Conservation (phyloP, 352 stramenopile species). For the Phytophthora crassamura region DNA sequence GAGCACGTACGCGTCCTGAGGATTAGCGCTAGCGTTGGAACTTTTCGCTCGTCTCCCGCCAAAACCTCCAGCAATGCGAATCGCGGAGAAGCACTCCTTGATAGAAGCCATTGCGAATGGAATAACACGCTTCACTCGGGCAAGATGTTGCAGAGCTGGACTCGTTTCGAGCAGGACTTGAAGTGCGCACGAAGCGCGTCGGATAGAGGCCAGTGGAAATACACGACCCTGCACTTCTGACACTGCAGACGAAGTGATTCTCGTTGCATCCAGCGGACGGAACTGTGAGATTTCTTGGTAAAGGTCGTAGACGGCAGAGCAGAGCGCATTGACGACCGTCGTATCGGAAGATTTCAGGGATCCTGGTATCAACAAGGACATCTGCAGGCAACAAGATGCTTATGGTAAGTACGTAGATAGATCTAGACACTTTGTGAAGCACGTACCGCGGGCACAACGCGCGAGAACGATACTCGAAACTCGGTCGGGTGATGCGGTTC, state of each 20-base stretch:
- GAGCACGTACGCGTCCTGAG: slow-evolving; percentile 41
- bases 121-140: slow-evolving; percentile 47
- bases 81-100: slow-evolving; percentile 52
- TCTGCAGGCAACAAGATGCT: slow-evolving; percentile 14
- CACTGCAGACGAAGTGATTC: not conserved
- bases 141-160: slow-evolving; percentile 29
- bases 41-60: slow-evolving; percentile 33
- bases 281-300: slow-evolving; percentile 40
- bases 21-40: slow-evolving; percentile 13
- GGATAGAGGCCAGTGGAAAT: slow-evolving; percentile 29
- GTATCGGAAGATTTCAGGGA: slow-evolving; percentile 22
- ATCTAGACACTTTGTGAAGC: not conserved
- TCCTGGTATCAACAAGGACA: slow-evolving; percentile 30
- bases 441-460: slow-evolving; percentile 45
- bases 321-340: slow-evolving; percentile 30
- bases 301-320: slow-evolving; percentile 49
- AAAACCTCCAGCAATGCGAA: slow-evolving; percentile 63
- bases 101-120: slow-evolving; percentile 43
- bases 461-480: slow-evolving; percentile 51
- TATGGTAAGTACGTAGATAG: slow-evolving; percentile 1
- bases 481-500: slow-evolving; percentile 34
- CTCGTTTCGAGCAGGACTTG: slow-evolving; percentile 49
- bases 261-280: slow-evolving; percentile 10
- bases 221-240: slow-evolving; percentile 13
- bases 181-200: slow-evolving; percentile 42